phyloP scores from a whole-genome alignment of 176 grass and related monocot species.

The Eragrostis nindensis region DNA sequence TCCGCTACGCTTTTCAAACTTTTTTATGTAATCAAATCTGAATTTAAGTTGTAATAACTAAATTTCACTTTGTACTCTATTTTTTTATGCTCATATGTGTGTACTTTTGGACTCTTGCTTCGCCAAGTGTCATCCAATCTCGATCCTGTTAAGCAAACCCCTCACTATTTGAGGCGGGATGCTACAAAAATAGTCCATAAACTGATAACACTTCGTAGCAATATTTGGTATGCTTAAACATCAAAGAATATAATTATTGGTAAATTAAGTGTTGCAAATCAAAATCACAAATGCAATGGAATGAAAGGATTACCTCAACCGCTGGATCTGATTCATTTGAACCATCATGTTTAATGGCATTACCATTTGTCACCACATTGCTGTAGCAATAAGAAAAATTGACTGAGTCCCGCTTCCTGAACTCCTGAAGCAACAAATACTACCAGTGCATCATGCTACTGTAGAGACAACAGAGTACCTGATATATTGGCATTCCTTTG shows the following conservation, averaged over 20 bases:
- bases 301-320: conserved; percentile 53
- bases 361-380: conserved; percentile 37
- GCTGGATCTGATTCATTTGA: conserved; percentile 36
- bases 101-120: no score
- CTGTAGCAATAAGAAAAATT: conserved; percentile 38
- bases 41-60: no score
- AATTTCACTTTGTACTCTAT: no score
- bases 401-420: not conserved
- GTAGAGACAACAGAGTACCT: conserved; percentile 47
- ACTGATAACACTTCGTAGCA: not conserved
- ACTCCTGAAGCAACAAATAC: conserved; percentile 16
- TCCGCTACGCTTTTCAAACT: no score
- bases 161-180: no score
- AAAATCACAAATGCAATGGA: not conserved
- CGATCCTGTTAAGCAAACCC: no score
- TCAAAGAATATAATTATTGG: not conserved
- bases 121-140: no score
- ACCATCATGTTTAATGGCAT: conserved; percentile 22
- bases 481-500: conserved; percentile 69
- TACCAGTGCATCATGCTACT: conserved; percentile 1
- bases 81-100: no score
- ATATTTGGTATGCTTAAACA: conserved; percentile 12
- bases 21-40: no score
- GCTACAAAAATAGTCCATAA: not conserved
- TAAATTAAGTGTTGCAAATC: not conserved